Conservation (phyloP, 2,329 filamentous ascomycete genomes). For the Botryotinia convoluta region DNA sequence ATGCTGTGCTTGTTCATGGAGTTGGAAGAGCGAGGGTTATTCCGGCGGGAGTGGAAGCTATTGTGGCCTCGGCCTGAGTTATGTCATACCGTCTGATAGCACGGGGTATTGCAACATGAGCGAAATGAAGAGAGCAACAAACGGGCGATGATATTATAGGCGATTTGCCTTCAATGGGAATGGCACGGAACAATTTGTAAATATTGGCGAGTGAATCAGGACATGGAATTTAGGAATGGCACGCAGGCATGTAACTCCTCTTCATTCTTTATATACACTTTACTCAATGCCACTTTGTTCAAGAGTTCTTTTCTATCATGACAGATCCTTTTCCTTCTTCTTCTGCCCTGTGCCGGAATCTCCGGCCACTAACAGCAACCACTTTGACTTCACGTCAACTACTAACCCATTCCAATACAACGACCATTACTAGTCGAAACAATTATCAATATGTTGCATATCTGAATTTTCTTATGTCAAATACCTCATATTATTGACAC, state of each 20-base stretch:
- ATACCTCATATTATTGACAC: background rate
- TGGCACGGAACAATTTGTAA: background rate
- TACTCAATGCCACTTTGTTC: constrained; percentile 3
- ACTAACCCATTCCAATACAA: constrained; percentile 5
- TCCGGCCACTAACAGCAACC: background rate
- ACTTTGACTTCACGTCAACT: constrained; percentile 1
- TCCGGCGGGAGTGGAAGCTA: background rate
- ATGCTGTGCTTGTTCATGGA: constrained; percentile 30
- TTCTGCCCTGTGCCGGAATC: background rate
- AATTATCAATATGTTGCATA: background rate
- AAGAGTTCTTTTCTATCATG: background rate
- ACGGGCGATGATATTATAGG: background rate
- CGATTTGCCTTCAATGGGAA: background rate
- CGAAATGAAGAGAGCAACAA: background rate
- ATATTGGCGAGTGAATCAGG: background rate
- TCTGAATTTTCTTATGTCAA: background rate
- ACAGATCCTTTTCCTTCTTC: background rate
- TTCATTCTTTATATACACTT: constrained; percentile 1
- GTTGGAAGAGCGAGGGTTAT: constrained; percentile 10
- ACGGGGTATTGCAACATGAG: background rate
- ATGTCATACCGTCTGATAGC: background rate
- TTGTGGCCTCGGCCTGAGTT: background rate
- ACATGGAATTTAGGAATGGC: background rate
- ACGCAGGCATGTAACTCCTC: constrained; percentile 5
- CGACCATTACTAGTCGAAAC: background rate